Evolutionary conservation across 345 rosid genomes (phyloP).

Genomic region (Dovyalis caffra): DNA sequence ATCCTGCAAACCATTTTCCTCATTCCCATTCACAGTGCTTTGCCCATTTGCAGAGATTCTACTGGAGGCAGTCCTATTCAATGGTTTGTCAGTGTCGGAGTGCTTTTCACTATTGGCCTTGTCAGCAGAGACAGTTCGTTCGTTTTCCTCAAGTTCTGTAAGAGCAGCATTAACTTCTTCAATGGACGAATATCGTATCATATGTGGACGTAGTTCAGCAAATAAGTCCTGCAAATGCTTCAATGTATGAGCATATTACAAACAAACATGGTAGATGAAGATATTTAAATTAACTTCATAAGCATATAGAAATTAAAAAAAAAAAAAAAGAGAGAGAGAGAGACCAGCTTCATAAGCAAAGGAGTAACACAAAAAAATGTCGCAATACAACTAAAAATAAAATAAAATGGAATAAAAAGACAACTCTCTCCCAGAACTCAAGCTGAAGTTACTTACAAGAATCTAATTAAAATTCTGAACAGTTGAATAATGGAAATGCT

Average conservation of each 20-base stretch:
- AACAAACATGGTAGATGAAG: neutral
- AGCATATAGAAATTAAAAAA: neutral
- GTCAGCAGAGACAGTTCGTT: slow-evolving; percentile 53
- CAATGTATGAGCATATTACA: slow-evolving; percentile 20
- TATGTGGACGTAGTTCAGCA: slow-evolving; percentile 82
- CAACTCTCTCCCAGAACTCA: neutral
- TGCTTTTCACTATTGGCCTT: slow-evolving; percentile 60
- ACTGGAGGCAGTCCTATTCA: slow-evolving; percentile 37
- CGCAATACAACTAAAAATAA: neutral
- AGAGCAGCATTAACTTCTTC: slow-evolving; percentile 88
- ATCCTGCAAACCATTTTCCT: slow-evolving; percentile 69
- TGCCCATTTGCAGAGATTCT: slow-evolving; percentile 50
- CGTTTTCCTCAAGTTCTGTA: slow-evolving; percentile 76
- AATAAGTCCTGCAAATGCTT: slow-evolving; percentile 73
- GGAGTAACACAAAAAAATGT: neutral
- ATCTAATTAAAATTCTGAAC: neutral
- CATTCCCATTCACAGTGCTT: slow-evolving; percentile 43
- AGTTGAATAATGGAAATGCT: neutral
- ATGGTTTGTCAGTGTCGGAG: slow-evolving; percentile 59
- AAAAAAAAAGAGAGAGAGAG: too few relatives aligned
- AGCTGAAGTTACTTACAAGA: neutral
- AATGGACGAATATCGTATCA: slow-evolving; percentile 66
- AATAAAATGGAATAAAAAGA: neutral
- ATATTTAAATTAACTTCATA: neutral
- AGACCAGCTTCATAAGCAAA: neutral